phyloP scores from a whole-genome alignment of 1,284 basidiomycete species.

The Pseudozyma sp. region DNA sequence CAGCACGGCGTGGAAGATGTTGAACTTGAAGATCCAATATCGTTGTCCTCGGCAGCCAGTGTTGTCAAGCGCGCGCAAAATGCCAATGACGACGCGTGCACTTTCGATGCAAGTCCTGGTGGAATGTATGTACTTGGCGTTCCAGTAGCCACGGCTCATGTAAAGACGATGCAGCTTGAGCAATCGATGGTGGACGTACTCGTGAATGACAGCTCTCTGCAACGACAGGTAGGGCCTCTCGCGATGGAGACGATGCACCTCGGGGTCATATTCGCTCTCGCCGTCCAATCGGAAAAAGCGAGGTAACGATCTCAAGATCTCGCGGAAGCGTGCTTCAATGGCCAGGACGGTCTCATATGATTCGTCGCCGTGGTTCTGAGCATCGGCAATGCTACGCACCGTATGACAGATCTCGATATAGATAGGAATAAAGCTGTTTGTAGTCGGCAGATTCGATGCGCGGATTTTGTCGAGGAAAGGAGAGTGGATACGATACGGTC shows the following conservation, averaged over 20 bases:
- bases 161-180: slow-evolving; percentile 59
- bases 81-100: slow-evolving; percentile 42
- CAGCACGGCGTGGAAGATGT: slow-evolving; percentile 50
- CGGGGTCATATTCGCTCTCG: slow-evolving; percentile 55
- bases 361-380: slow-evolving; percentile 34
- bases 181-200: slow-evolving; percentile 56
- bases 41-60: slow-evolving; percentile 34
- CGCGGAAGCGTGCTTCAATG: slow-evolving; percentile 52
- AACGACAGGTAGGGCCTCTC: slow-evolving; percentile 57
- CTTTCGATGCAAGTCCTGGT: slow-evolving; percentile 55
- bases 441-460: slow-evolving; percentile 30
- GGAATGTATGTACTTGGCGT: slow-evolving; percentile 57
- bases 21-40: slow-evolving; percentile 50
- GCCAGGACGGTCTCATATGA: slow-evolving; percentile 53
- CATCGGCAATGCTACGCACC: slow-evolving; percentile 45
- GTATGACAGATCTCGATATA: slow-evolving; percentile 53
- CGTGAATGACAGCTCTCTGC: slow-evolving; percentile 57
- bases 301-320: slow-evolving; percentile 46
- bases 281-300: slow-evolving; percentile 56
- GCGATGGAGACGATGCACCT: slow-evolving; percentile 49
- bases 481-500: slow-evolving; percentile 16
- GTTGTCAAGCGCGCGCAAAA: slow-evolving; percentile 32
- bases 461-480: slow-evolving; percentile 34
- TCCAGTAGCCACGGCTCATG: slow-evolving; percentile 57
- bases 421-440: slow-evolving; percentile 55